A percentile compares a stretch with the other conserved stretches of the same genome.
phyloP scores from a whole-genome alignment of 176 grass and related monocot genomes.

The Calamus simplicifolius region DNA sequence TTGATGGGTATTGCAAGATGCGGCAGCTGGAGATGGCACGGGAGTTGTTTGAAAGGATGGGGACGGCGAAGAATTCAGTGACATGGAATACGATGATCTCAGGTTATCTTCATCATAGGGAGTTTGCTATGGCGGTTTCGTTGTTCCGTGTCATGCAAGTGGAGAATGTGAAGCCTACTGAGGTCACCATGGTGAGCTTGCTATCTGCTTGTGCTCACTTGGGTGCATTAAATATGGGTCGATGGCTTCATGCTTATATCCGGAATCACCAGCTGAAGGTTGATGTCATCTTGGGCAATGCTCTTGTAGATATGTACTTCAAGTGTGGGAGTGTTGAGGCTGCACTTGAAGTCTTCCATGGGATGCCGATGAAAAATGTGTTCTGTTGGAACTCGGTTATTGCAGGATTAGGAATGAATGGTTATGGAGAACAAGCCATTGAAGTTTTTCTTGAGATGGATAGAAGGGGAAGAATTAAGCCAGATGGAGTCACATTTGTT shows the following conservation, averaged over 20 bases:
- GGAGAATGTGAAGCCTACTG: slow-evolving; percentile 13
- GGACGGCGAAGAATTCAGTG: slow-evolving; percentile 1
- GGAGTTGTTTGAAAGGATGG: slow-evolving; percentile 9
- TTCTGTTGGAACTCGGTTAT: no score
- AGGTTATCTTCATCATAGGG: slow-evolving; percentile 8
- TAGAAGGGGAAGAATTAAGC: no score
- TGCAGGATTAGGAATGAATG: no score
- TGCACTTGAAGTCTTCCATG: no score
- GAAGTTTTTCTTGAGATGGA: no score
- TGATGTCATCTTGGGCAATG: slow-evolving; percentile 16
- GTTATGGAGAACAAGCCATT: no score
- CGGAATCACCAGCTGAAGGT: slow-evolving; percentile 6
- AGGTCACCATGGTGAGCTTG: slow-evolving; percentile 16
- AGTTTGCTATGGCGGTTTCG: slow-evolving; percentile 1
- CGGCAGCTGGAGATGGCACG: slow-evolving; percentile 8
- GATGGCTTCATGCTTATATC: slow-evolving; percentile 14
- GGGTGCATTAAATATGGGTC: slow-evolving; percentile 10
- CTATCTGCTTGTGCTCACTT: slow-evolving; percentile 12
- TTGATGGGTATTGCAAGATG: slow-evolving; percentile 20
- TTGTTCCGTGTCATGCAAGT: slow-evolving; percentile 11
- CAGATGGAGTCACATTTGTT: no score
- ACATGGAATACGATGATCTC: slow-evolving; percentile 22
- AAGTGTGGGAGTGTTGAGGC: no score
- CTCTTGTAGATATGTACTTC: slow-evolving; percentile 20
- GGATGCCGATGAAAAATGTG: no score